phyloP scores from a whole-genome alignment of 306 rosid genomes.

The Parietaria judaica region DNA sequence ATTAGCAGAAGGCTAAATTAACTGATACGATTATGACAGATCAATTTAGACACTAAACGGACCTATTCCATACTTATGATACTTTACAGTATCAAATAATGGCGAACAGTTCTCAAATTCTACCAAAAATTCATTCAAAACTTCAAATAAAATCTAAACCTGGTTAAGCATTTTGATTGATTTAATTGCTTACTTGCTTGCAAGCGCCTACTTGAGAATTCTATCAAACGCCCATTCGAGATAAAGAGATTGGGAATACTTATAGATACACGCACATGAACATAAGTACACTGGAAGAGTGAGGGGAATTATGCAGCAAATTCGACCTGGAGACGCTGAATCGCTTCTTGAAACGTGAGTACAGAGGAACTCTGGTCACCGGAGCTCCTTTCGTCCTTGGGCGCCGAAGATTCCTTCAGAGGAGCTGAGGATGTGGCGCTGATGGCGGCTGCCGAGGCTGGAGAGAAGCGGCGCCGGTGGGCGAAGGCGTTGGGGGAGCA shows the following conservation, averaged over 20 bases:
- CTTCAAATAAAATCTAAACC: too few species aligned
- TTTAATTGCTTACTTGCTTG: too few species aligned
- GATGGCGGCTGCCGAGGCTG: conserved; percentile 31
- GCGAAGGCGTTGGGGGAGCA: conserved; percentile 1
- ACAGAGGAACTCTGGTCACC: conserved; percentile 27
- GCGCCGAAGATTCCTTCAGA: conserved; percentile 26
- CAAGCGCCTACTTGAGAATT: too few species aligned
- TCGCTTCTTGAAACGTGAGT: conserved; percentile 85
- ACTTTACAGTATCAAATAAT: too few species aligned
- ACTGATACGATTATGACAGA: not conserved
- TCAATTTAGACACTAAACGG: too few species aligned
- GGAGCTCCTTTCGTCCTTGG: conserved; percentile 13
- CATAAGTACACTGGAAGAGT: not conserved
- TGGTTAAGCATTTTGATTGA: too few species aligned
- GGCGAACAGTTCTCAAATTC: too few species aligned
- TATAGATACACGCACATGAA: not conserved
- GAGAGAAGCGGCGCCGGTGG: conserved; percentile 33
- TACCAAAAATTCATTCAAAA: too few species aligned
- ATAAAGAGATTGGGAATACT: too few species aligned
- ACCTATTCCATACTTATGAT: not conserved
- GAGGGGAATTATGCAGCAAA: not conserved
- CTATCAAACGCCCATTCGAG: too few species aligned
- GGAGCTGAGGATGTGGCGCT: conserved; percentile 24
- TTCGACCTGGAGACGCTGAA: conserved; percentile 90
- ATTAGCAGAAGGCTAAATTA: too few species aligned